phyloP scores from a whole-genome alignment of 2,329 filamentous ascomycete genomes.

The Diaporthe sp. region DNA sequence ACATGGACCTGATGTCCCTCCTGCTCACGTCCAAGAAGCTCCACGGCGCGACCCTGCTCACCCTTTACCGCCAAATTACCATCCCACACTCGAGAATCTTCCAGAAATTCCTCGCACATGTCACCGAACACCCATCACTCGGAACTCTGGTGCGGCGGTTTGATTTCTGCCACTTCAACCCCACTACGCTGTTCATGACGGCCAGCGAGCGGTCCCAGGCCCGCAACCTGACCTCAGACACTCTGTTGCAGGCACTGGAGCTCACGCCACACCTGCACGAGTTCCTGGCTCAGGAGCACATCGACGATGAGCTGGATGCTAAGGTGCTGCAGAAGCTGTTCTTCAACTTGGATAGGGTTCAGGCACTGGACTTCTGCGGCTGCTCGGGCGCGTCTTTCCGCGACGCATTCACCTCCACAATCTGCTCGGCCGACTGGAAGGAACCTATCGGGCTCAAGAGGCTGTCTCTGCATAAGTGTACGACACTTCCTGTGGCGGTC shows the following conservation, averaged over 20 bases:
- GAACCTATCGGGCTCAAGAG: conserved; percentile 72
- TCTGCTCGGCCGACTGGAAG: conserved; percentile 60
- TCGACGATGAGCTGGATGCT: conserved; percentile 80
- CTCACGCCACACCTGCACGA: conserved; percentile 81
- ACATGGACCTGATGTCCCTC: conserved; percentile 82
- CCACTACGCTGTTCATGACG: conserved; percentile 80
- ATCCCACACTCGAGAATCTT: conserved; percentile 88
- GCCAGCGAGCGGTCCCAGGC: conserved; percentile 81
- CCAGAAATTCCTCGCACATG: conserved; percentile 81
- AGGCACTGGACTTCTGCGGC: conserved; percentile 82
- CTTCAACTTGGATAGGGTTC: conserved; percentile 72
- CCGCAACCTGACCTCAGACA: conserved; percentile 80
- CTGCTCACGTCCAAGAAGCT: conserved; percentile 81
- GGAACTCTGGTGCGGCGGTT: conserved; percentile 82
- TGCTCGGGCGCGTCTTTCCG: conserved; percentile 78
- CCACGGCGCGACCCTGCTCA: conserved; percentile 78
- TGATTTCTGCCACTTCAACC: conserved; percentile 90
- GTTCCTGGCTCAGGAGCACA: conserved; percentile 83
- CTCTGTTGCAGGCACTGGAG: conserved; percentile 77
- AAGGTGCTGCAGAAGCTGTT: conserved; percentile 79
- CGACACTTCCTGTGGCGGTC: conserved; percentile 74
- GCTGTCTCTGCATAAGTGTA: conserved; percentile 83
- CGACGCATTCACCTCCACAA: conserved; percentile 69
- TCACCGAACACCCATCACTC: conserved; percentile 74
- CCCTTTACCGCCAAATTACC: conserved; percentile 83